A percentile compares a stretch with the other conserved stretches of the same genome.
Conservation (phyloP, 805 yeast genomes). For the Cyberlindnera euphorbiiphila region DNA sequence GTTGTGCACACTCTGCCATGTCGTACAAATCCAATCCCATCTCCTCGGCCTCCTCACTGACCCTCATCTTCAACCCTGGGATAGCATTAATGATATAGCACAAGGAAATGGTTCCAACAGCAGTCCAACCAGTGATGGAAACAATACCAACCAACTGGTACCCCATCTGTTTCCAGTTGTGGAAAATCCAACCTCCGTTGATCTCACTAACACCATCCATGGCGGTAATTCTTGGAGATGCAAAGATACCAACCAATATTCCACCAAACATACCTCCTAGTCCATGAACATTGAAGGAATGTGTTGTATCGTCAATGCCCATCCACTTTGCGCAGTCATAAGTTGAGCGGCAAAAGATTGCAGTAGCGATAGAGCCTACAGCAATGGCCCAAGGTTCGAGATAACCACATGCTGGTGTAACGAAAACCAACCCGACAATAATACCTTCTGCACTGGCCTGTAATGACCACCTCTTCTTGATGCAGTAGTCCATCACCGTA, state of each 20-base stretch:
- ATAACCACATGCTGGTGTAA: conserved; percentile 91
- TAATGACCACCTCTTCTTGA: conserved; percentile 85
- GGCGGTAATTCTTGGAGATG: conserved; percentile 79
- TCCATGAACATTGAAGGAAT: conserved; percentile 95
- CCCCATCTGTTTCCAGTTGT: conserved; percentile 88
- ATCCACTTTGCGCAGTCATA: conserved; percentile 78
- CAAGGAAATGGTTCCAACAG: conserved; percentile 37
- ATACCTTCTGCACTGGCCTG: conserved; percentile 93
- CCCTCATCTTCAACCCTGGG: conserved; percentile 47
- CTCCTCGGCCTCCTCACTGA: conserved; percentile 42
- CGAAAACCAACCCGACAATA: conserved; percentile 95
- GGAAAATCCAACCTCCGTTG: conserved; percentile 90
- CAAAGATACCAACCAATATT: conserved; percentile 80
- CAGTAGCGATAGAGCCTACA: conserved; percentile 74
- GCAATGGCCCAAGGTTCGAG: conserved; percentile 92
- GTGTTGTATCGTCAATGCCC: conserved; percentile 85
- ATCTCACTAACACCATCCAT: conserved; percentile 85
- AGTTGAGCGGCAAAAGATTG: conserved; percentile 78
- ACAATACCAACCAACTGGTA: conserved; percentile 68
- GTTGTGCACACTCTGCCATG: conserved; percentile 46
- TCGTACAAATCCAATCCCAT: conserved; percentile 49
- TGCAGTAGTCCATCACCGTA: conserved; percentile 79
- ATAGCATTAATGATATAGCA: conserved; percentile 46
- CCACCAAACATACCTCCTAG: conserved; percentile 91
- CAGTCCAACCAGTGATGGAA: conserved; percentile 42